Base-by-base conservation (phyloP, 768 basidiomycete species). In the Dendrothele bispora region DNA sequence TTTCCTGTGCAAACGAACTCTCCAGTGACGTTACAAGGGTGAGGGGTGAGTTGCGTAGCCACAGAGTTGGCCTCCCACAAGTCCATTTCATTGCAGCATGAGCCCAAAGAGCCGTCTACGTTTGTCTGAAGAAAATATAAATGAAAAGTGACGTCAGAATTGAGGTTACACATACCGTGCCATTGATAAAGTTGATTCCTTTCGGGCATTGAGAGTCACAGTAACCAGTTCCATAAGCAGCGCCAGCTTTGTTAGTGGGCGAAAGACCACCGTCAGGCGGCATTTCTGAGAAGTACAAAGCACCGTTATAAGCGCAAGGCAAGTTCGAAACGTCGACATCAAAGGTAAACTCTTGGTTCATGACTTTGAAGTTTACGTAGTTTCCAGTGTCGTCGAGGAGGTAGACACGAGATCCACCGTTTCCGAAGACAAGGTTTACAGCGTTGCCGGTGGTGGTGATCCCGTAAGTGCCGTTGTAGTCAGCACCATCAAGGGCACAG, bases 161-260 rank as follows among this genome's bases (percentile, higher is more conserved):
- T 21, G 24, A 21, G 28, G 8, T 35, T 17, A 26, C 4, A 56
- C 71, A 47, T 42, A 77, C 79, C 69, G 69, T 57, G 56, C 82
- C 82, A 61, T 78, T 73, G 62, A 83, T 81, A 61, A 82, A 82
- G 61, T 83, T 82, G 63, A 82, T 69, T 55, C 81, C 80, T 25
- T 68, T 63, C 11, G 81, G 82, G 68, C 81, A 83, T 64, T 83
- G 82, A 15, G 81, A 73, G 60, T 83, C 81, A 62, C 82, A 82
- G 64, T 83, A 83, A 11, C 82, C 82, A 20, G 80, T 80, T 39
- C 80, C 80, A 62, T 77, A 83, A 60, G 78, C 25, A 51, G 72
- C 67, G 45, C 70, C 71, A 40, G 80, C 80, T 70, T 78, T 76
- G 73, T 83, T 83, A 56, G 55, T 65, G 29, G 78, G 56, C 65